Base-by-base conservation (phyloP, 1,284 basidiomycete genomes). In the Irpex lacteus region DNA sequence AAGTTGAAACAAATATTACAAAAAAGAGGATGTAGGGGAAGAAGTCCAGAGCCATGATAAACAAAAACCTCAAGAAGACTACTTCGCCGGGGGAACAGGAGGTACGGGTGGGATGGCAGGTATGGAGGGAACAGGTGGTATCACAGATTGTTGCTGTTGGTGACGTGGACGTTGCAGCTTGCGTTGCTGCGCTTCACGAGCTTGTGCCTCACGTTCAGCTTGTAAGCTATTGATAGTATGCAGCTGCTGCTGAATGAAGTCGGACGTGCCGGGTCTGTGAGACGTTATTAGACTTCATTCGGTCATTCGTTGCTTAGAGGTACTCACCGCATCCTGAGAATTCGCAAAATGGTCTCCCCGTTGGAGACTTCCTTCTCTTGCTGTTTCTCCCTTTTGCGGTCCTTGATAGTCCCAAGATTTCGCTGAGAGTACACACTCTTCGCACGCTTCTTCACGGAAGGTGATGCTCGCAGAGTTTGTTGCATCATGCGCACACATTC, bases 401-500 rank as follows among this genome's bases (percentile, higher is more conserved):
- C 90, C 75, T 91, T 91, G 77, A 99, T 99, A 3, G 98, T 99
- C 6, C 97, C 97, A 15, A 99, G 84, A 75, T 98, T 98, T 54
- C 90, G 90, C 70, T 95, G 94, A 4, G 87, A 82, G 70, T 95
- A 91, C 37, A 98, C 92, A 65, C 94, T 93, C 83, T 98, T 98
- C 4, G 90, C 90, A 4, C 95, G 89, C 75, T 92, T 94, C 81
- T 90, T 91, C 65, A 93, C 82, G n/a, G 89, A 86, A 1, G 91
- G 86, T 4, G 87, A 83, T 26, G 88, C 85, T 9, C 88, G 85
- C 56, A 98, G 78, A 40, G 84, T 91, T 76, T 87, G 89, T 75
- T 92, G 94, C 91, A 90, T 97, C 84, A 93, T 91, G 3, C 94
- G 87, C 37, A 98, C 95, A 71, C 96, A 98, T 79, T 98, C 96